These are phyloP conservation scores for Aureobasidium sp. DNA, from an alignment of 2,329 filamentous ascomycete genomes.

Conservation along the genomic window DNA sequence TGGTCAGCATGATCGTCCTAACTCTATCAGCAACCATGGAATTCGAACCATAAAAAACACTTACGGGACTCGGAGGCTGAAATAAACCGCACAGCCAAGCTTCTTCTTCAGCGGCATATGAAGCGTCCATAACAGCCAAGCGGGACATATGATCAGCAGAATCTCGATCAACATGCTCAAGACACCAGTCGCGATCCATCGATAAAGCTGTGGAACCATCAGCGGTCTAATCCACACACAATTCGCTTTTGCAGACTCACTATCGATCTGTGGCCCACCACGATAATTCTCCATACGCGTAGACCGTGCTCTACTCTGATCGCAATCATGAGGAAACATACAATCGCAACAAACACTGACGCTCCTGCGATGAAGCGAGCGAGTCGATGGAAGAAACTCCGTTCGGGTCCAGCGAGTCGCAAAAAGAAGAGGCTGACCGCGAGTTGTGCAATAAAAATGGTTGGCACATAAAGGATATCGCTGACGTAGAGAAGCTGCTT, in stretches of 20 bases:
- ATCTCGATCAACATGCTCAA: background rate
- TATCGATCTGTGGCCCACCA: background rate
- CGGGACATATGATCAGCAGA: slow-evolving; percentile 4
- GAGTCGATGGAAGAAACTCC: slow-evolving; percentile 2
- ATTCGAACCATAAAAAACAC: background rate
- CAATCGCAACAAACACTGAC: background rate
- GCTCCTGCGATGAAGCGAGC: background rate
- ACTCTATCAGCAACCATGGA: background rate
- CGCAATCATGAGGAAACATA: background rate
- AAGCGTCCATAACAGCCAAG: slow-evolving; percentile 1
- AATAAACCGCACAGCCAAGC: background rate
- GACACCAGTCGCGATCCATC: background rate
- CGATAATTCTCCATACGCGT: background rate
- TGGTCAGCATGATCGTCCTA: slow-evolving; percentile 5
- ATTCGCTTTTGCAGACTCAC: background rate
- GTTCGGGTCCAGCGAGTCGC: background rate
- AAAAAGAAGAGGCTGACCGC: slow-evolving; percentile 8
- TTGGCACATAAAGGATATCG: slow-evolving; percentile 3
- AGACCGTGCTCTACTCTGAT: background rate
- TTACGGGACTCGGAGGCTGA: slow-evolving; percentile 4
- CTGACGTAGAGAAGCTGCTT: slow-evolving; percentile 2
- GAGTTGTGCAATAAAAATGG: background rate
- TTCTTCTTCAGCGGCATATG: slow-evolving; percentile 7
- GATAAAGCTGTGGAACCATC: background rate
- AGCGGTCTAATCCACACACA: background rate